A percentile compares a stretch with the other conserved stretches of the same genome.
These are phyloP conservation scores for Borealophlyctis nickersoniae DNA, from an alignment of 192 early-diverging fungal genomes.

Conservation along the genomic window DNA sequence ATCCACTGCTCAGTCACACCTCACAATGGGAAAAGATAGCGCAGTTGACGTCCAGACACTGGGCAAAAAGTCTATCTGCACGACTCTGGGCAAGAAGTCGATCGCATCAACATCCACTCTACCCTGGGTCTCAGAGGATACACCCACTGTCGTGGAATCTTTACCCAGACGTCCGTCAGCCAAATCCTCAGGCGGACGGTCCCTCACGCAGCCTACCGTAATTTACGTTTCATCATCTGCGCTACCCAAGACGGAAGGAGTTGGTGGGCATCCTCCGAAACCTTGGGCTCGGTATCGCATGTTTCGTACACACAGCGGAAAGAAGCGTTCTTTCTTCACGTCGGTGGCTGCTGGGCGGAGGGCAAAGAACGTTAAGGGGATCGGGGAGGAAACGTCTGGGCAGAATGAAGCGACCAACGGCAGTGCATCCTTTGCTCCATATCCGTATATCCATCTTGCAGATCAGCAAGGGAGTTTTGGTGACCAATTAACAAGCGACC, in stretches of 20 bases:
- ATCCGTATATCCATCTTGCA: background rate
- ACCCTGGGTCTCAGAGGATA: no score
- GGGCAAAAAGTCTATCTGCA: no score
- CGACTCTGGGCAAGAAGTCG: background rate
- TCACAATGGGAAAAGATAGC: background rate
- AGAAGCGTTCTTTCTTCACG: background rate
- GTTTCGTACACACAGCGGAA: background rate
- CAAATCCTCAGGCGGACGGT: no score
- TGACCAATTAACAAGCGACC: background rate
- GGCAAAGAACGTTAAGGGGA: background rate
- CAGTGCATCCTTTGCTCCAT: no score
- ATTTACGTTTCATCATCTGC: background rate
- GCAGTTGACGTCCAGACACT: background rate
- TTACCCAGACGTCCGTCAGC: background rate
- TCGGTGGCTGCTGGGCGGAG: background rate
- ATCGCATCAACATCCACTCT: no score
- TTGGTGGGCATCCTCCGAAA: background rate
- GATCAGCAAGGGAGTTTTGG: background rate
- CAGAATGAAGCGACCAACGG: background rate
- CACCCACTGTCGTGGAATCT: background rate
- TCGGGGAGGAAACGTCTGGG: background rate
- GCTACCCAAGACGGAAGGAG: background rate
- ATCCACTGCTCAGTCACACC: background rate
- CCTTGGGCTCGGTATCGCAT: background rate
- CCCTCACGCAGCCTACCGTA: background rate